Evolutionary conservation across 176 grass and related monocot species (phyloP), one percentile per base, ranked within the genome.

Genomic region (Carex myosuroides): DNA sequence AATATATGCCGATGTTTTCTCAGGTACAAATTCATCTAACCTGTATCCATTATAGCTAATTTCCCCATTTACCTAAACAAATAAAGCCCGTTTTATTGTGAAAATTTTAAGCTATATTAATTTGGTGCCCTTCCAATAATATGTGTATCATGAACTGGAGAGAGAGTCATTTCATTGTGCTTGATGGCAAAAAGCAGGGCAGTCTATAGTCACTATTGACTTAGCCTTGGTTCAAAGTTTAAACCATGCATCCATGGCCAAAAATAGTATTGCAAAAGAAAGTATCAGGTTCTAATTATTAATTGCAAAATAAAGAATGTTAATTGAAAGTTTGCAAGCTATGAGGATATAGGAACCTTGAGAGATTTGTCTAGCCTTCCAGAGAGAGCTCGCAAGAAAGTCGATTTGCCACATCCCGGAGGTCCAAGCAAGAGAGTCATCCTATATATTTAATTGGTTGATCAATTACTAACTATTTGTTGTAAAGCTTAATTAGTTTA

Each of bases 371-470:
- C 81, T 68, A 94, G 83, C 85, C 88, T 97, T 75, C 94, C 94
- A 1, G 87, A 83, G 21, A 97, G 88, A 41, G 92, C 92, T 69
- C 78, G 86, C 80, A 97, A 74, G 56, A 94, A 90, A 6, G 92
- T 94, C 2, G 94, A 85, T 83, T 97, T 94, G n/a, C 94, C 94
- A 81, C 90, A 89, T 79, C 90, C 88, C 20, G 92, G 94, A 35
- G 92, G 90, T 18, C 92, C 92, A 8, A 97, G 92, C 21, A 97
- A 84, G 13, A 97, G 94, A 75, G 90, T 94, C 62, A 97, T 89
- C 90, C 90, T 93, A 85, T 74, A 74, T 74, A 74, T 74, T 74
- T 14, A 52, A 52, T 74, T 26, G 22, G 52, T 46, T 50, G n/a
- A 73, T 73, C 9, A 73, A 21, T 50, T 74, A 48, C 41, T 52